Conservation (phyloP, 106 monocot species). For the Vanilla planifolia region DNA sequence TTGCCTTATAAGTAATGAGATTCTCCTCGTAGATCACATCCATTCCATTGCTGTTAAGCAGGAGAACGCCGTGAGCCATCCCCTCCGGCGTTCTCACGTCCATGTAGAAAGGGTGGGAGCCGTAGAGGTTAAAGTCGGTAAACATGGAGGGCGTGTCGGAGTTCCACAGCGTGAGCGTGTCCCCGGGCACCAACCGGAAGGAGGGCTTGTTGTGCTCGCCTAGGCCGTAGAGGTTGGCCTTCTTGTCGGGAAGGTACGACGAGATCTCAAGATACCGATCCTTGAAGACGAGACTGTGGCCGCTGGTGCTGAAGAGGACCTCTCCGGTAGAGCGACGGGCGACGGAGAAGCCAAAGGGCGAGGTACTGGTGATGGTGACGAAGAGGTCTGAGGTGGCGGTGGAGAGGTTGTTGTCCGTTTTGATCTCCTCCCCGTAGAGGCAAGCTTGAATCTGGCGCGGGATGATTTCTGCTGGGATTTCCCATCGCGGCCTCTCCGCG, state of each 20-base stretch:
- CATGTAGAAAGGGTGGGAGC: conserved; percentile 67
- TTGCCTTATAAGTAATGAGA: conserved; percentile 40
- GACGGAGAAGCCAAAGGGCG: conserved; percentile 41
- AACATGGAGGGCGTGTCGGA: conserved; percentile 23
- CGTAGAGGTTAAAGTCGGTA: conserved; percentile 46
- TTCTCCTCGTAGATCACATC: conserved; percentile 28
- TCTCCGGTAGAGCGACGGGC: conserved; percentile 42
- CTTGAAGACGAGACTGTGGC: conserved; percentile 18
- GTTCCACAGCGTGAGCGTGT: conserved; percentile 57
- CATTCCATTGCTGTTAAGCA: conserved; percentile 54
- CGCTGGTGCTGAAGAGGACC: conserved; percentile 20
- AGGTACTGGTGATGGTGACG: conserved; percentile 26
- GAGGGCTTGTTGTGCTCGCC: conserved; percentile 57
- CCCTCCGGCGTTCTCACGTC: conserved; percentile 30
- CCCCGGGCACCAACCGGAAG: conserved; percentile 19
- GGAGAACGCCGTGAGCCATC: conserved; percentile 31
- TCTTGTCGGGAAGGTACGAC: conserved; percentile 19
- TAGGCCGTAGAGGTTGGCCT: conserved; percentile 29
- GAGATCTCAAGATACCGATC: conserved; percentile 35
- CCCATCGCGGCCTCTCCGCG: conserved; percentile 29
- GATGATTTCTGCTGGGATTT: conserved; percentile 35
- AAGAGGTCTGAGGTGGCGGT: conserved; percentile 20
- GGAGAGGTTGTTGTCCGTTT: conserved; percentile 8
- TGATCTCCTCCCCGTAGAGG: too few species aligned
- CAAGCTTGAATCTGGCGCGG: conserved; percentile 2